phyloP scores from a whole-genome alignment of 148 eudicot genomes.

The Pouteria glomerata region DNA sequence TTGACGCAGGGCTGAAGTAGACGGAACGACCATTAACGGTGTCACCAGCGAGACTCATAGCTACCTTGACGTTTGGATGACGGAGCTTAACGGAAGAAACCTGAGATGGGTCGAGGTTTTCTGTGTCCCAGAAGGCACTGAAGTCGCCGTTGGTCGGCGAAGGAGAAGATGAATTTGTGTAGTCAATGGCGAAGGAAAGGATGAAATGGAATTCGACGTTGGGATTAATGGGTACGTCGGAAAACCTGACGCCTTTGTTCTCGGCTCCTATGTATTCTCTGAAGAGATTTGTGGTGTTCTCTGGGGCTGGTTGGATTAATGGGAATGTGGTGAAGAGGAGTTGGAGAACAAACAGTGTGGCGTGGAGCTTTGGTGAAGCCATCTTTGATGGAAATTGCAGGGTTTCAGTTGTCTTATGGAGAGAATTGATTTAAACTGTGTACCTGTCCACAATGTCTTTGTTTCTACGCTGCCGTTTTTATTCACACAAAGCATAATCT shows the following conservation, averaged over 20 bases:
- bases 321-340: background rate
- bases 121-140: background rate
- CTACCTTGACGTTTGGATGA: background rate
- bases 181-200: background rate
- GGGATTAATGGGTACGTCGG: background rate
- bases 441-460: background rate
- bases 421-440: background rate
- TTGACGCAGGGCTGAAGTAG: background rate
- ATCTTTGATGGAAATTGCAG: conserved; percentile 10
- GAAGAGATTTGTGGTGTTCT: background rate
- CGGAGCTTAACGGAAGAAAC: background rate
- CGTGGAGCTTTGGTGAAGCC: conserved; percentile 4
- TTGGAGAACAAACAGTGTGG: conserved; percentile 5
- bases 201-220: background rate
- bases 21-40: background rate
- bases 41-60: background rate
- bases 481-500: background rate
- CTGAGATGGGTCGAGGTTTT: background rate
- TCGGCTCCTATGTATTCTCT: background rate
- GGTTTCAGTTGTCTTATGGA: background rate
- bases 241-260: background rate
- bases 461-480: background rate
- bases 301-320: background rate
- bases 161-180: background rate
- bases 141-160: background rate